Conservation (phyloP, 495 filamentous ascomycete genomes). For the Lineolata rhizophorae region DNA sequence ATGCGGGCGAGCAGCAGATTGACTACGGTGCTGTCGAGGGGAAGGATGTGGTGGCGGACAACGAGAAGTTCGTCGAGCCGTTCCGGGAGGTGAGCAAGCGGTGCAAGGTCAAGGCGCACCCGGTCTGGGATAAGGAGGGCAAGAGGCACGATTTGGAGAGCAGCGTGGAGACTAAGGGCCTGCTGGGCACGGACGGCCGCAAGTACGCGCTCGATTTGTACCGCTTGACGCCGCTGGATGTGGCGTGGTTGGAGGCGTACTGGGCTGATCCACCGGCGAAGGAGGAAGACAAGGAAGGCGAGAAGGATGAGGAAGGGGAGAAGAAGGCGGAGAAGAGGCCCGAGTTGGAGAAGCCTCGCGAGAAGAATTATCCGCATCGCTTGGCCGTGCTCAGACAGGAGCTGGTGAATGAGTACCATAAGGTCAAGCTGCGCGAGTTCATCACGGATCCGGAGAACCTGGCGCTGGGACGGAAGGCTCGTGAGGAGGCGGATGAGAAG, state of each 20-base stretch:
- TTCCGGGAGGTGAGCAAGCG: conserved; percentile 82
- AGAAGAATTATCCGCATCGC: conserved; percentile 56
- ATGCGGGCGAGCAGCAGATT: conserved; percentile 93
- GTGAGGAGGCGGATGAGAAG: conserved; percentile 4
- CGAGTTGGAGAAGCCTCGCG: conserved; percentile 19
- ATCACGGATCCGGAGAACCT: conserved; percentile 43
- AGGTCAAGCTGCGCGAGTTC: conserved; percentile 68
- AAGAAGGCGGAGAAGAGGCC: not conserved
- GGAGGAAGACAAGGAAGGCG: too few species aligned
- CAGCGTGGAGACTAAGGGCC: conserved; percentile 94
- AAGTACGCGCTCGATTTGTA: conserved; percentile 97
- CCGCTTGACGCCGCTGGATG: conserved; percentile 79
- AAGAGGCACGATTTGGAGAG: conserved; percentile 81
- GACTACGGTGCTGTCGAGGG: conserved; percentile 97
- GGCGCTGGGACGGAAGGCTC: conserved; percentile 7
- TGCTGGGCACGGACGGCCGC: conserved; percentile 87
- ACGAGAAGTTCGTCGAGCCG: conserved; percentile 59
- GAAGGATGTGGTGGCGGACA: conserved; percentile 79
- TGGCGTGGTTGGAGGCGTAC: conserved; percentile 68
- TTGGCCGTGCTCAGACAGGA: conserved; percentile 87
- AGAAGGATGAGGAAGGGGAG: not conserved
- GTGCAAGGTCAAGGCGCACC: conserved; percentile 75
- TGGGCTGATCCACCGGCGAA: conserved; percentile 19
- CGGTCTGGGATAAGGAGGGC: conserved; percentile 93
- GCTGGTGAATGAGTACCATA: conserved; percentile 65